These are phyloP conservation scores for Chaetomium sp. DNA, from an alignment of 2,329 filamentous ascomycete genomes.

Conservation along the genomic window DNA sequence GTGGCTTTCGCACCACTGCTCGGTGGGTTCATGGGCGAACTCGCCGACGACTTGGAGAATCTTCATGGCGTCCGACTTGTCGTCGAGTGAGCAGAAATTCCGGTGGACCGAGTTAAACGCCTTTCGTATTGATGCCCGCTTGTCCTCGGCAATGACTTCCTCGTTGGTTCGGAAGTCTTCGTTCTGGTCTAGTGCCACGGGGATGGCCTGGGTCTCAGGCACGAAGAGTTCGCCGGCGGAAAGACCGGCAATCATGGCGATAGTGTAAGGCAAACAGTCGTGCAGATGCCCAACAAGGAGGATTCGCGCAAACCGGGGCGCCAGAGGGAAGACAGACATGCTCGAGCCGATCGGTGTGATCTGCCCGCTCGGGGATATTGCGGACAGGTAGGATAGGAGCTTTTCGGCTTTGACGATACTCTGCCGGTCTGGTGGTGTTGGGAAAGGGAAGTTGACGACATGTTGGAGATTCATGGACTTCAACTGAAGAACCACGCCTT, in stretches of 20 bases:
- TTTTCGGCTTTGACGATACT: constrained; percentile 79
- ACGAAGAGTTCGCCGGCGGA: constrained; percentile 86
- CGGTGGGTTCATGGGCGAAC: constrained; percentile 67
- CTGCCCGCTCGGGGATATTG: constrained; percentile 62
- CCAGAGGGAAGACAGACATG: constrained; percentile 83
- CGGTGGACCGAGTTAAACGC: constrained; percentile 65
- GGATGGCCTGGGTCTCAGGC: constrained; percentile 69
- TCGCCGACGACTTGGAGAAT: constrained; percentile 82
- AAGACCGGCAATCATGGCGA: constrained; percentile 80
- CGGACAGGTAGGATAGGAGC: constrained; percentile 77
- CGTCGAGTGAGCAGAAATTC: constrained; percentile 73
- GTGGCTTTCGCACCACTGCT: constrained; percentile 71
- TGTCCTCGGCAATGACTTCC: constrained; percentile 65
- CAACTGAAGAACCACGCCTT: constrained; percentile 85
- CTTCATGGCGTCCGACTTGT: constrained; percentile 82
- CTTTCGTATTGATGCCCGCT: constrained; percentile 56
- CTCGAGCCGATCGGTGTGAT: constrained; percentile 74
- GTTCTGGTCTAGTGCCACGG: constrained; percentile 42
- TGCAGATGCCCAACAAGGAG: constrained; percentile 81
- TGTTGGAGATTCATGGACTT: constrained; percentile 91
- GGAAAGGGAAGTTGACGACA: constrained; percentile 92
- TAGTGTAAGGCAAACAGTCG: constrained; percentile 74
- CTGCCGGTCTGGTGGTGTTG: constrained; percentile 73
- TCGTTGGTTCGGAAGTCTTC: constrained; percentile 53
- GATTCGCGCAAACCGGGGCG: constrained; percentile 86